Evolutionary conservation across 1,139 yeast species (phyloP).

Genomic region (Saccharomycopsis hybrid): DNA sequence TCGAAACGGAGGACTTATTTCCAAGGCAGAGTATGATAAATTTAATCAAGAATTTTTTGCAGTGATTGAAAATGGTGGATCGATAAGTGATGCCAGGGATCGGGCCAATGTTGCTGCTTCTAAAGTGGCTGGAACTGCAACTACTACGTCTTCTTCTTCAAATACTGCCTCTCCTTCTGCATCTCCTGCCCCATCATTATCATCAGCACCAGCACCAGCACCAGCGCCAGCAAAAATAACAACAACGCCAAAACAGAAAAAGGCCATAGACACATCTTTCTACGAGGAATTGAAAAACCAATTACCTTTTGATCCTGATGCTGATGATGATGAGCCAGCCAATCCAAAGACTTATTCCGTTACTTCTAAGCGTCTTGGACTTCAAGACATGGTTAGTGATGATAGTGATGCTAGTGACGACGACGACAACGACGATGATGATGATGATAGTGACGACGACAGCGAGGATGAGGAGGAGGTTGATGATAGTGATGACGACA

Average conservation of each 20-base stretch:
- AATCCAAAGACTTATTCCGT: background rate
- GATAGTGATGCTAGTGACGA: background rate
- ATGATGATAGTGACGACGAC: background rate
- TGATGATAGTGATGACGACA: conserved; percentile 23
- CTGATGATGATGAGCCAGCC: background rate
- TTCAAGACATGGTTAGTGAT: background rate
- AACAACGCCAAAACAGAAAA: too few species aligned
- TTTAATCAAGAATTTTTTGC: conserved; percentile 22
- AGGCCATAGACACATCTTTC: too few species aligned
- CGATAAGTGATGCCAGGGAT: background rate
- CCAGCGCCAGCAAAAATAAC: too few species aligned
- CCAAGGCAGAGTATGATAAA: conserved; percentile 27
- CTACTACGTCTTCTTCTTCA: too few species aligned
- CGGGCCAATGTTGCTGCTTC: background rate
- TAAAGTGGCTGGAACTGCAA: background rate
- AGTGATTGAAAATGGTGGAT: conserved; percentile 17
- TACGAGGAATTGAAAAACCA: too few species aligned
- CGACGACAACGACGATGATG: conserved; percentile 5
- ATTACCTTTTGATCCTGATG: background rate
- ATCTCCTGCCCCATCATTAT: too few species aligned
- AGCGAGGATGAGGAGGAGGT: background rate
- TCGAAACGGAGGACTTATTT: conserved; percentile 28
- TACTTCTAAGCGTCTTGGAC: background rate
- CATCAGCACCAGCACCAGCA: too few species aligned
- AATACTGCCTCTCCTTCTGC: too few species aligned